Evolutionary conservation across 805 yeast species (phyloP), one percentile per base, ranked within the genome.

Genomic region (Yamadazyma ubonensis): DNA sequence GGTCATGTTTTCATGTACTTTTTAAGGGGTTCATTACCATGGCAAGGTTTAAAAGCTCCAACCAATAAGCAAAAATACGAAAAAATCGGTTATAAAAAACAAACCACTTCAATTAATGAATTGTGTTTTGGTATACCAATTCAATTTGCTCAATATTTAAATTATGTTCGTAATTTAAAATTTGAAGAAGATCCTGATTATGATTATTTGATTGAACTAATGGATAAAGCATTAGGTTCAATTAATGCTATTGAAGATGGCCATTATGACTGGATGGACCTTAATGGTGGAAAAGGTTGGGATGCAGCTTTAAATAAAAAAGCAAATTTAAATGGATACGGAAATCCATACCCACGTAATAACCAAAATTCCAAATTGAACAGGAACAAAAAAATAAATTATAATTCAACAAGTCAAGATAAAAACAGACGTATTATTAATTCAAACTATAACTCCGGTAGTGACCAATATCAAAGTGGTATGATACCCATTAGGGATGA

Each of bases 41-140:
- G 95, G 95, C 95, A 85, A 64, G 95, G 95, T n/a, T 66, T 85
- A 44, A 85, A 84, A 61, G 93, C 91, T 1, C 88, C 88, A 43
- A 84, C 87, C n/a, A 85, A 85, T 59, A 85, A 86, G 58, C 75
- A 79, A 49, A 85, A 85, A 59, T 85, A 85, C 57, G 93, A 86
- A 59, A 85, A 84, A 57, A 86, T 86, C 59, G 93, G 93, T 20
- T 84, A 83, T 49, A 83, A 83, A 53, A 86, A 86, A 59, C 81
- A 83, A 55, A 72, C 82, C 11, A 79, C 89, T 1, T 75, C 81
- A 10, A 78, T 85, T 6, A 70, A 68, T 33, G 82, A 80, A 35
- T 61, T 82, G 41, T 76, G 86, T 52, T 73, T 73, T 36, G 80
- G 79, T 17, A 72, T 84, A 36, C 93, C 95, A 12, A 65, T 69